Evolutionary conservation across 768 basidiomycete genomes (phyloP).

Genomic region (Lactifluus pinguis): DNA sequence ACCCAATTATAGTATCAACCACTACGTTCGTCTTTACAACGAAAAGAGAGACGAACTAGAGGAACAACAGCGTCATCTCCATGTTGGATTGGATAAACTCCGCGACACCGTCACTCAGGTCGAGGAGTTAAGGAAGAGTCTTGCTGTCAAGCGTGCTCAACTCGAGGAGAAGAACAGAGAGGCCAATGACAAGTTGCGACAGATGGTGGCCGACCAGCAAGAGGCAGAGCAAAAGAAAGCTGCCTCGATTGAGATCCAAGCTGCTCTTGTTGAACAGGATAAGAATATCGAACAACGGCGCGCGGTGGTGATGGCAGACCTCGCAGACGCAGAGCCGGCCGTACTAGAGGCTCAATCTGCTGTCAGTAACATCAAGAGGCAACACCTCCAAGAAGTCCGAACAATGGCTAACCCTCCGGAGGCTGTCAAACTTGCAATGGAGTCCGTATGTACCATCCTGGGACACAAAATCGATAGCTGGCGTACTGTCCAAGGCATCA

Average conservation of each 20-base stretch:
- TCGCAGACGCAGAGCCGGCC: slow-evolving; percentile 96
- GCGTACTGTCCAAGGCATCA: slow-evolving; percentile 91
- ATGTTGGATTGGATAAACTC: slow-evolving; percentile 95
- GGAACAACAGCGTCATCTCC: slow-evolving; percentile 96
- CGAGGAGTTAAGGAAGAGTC: slow-evolving; percentile 89
- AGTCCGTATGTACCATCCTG: slow-evolving; percentile 92
- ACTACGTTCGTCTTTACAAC: slow-evolving; percentile 89
- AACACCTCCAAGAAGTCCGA: slow-evolving; percentile 94
- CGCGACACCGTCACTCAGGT: slow-evolving; percentile 94
- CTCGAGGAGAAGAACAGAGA: slow-evolving; percentile 89
- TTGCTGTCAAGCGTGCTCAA: slow-evolving; percentile 88
- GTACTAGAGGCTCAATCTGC: slow-evolving; percentile 91
- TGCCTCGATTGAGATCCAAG: slow-evolving; percentile 93
- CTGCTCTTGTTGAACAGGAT: slow-evolving; percentile 87
- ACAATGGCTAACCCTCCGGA: slow-evolving; percentile 98
- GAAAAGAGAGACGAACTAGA: slow-evolving; percentile 97
- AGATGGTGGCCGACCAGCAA: slow-evolving; percentile 98
- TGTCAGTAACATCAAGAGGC: slow-evolving; percentile 94
- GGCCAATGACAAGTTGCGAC: slow-evolving; percentile 94
- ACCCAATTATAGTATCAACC: slow-evolving; percentile 65
- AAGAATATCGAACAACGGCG: slow-evolving; percentile 80
- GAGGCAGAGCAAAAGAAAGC: slow-evolving; percentile 98
- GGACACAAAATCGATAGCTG: slow-evolving; percentile 97
- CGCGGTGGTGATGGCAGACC: slow-evolving; percentile 85
- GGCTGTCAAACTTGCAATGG: slow-evolving; percentile 96